These are phyloP conservation scores for Gonapodya sp. DNA, from an alignment of 192 early-diverging fungal species.

Conservation along the genomic window DNA sequence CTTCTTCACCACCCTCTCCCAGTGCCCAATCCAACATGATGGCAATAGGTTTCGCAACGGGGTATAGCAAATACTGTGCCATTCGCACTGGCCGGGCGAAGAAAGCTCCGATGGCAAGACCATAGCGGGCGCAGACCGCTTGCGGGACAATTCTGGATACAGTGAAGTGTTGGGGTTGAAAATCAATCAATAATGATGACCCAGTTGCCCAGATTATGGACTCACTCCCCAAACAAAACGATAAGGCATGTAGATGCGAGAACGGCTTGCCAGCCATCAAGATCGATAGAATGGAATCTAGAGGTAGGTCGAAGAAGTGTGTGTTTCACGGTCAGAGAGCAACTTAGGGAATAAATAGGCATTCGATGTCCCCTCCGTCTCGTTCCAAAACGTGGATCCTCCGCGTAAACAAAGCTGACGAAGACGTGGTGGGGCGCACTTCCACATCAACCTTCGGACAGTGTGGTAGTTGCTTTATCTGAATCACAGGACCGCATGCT, in stretches of 20 bases:
- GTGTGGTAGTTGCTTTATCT: too few relatives aligned
- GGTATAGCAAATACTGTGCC: slow-evolving; percentile 43
- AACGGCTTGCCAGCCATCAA: slow-evolving; percentile 68
- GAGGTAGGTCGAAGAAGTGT: neutral
- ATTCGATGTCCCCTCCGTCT: too few relatives aligned
- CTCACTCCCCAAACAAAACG: slow-evolving; percentile 85
- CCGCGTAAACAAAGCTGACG: too few relatives aligned
- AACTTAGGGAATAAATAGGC: too few relatives aligned
- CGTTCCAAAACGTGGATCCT: too few relatives aligned
- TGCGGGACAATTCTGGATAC: slow-evolving; percentile 68
- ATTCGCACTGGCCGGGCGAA: slow-evolving; percentile 64
- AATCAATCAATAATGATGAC: slow-evolving; percentile 15
- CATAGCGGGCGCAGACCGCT: slow-evolving; percentile 78
- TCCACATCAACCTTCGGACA: too few relatives aligned
- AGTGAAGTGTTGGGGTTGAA: neutral
- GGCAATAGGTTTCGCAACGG: slow-evolving; percentile 77
- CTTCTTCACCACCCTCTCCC: slow-evolving; percentile 41
- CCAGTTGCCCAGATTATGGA: slow-evolving; percentile 13
- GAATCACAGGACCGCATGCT: too few relatives aligned
- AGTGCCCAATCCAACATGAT: slow-evolving; percentile 70
- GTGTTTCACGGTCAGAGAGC: too few relatives aligned
- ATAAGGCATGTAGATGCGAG: slow-evolving; percentile 79
- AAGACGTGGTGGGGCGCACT: too few relatives aligned
- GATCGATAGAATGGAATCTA: slow-evolving; percentile 24
- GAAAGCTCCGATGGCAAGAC: slow-evolving; percentile 78